A percentile compares a stretch with the other conserved stretches of the same genome.
Conservation (phyloP, 202 grass and related monocot species). For the Panicum hallii region DNA sequence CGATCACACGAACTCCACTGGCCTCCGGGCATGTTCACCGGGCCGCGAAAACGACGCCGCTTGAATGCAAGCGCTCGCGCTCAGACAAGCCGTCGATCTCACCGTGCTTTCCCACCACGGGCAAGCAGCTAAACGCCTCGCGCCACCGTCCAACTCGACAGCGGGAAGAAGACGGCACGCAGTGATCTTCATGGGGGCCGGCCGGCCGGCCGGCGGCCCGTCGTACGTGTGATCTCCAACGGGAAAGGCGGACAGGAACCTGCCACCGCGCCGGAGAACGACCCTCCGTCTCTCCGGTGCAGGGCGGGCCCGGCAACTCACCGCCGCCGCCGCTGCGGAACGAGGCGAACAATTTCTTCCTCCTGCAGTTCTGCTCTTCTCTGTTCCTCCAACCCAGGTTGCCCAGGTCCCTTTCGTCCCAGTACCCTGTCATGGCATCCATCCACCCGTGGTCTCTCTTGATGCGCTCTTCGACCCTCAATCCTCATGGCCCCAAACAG, state of each 20-base stretch:
- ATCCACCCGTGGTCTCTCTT: not conserved
- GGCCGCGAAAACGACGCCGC: conserved; percentile 28
- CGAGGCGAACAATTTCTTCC: not conserved
- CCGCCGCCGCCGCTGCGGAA: not conserved
- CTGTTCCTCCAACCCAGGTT: not conserved
- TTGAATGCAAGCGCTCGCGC: not conserved
- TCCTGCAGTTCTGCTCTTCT: not conserved
- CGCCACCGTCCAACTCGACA: not conserved
- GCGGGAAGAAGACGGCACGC: conserved; percentile 7
- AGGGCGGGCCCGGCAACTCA: not conserved
- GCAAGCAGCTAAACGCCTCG: not conserved
- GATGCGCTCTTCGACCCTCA: not conserved
- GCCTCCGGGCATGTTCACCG: not conserved
- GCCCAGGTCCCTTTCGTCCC: not conserved
- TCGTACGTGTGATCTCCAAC: not conserved
- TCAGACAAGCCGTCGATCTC: not conserved
- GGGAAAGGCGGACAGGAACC: conserved; percentile 6
- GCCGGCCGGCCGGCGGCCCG: not conserved
- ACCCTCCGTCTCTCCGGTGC: not conserved
- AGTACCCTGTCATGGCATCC: not conserved
- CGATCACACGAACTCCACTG: not conserved
- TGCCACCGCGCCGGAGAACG: conserved; percentile 18
- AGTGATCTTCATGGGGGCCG: not conserved
- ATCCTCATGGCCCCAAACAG: not conserved
- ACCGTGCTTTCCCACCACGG: not conserved